Evolutionary conservation across 1,284 basidiomycete species (phyloP).

Genomic region (Coniferiporia weirii): DNA sequence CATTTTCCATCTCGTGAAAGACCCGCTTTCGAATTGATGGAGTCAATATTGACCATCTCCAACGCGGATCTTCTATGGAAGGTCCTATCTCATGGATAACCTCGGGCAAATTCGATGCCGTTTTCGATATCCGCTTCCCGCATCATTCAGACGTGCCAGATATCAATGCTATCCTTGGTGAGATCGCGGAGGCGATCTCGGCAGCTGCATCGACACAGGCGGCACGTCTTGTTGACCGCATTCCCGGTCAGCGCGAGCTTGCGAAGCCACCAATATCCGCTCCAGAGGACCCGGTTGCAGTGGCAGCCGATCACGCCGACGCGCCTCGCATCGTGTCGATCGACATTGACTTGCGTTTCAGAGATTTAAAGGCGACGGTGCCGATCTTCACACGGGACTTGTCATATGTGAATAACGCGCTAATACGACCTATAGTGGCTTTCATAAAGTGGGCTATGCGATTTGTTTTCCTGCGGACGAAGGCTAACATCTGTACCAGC

Average conservation of each 20-base stretch:
- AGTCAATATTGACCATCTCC: constrained; percentile 93
- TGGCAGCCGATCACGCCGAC: constrained; percentile 32
- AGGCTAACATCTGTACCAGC: constrained; percentile 35
- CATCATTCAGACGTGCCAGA: constrained; percentile 71
- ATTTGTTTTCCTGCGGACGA: constrained; percentile 15
- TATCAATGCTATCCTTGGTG: constrained; percentile 86
- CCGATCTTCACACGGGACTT: constrained; percentile 86
- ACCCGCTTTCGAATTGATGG: constrained; percentile 96
- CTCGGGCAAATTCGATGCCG: constrained; percentile 93
- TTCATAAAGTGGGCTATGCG: constrained; percentile 84
- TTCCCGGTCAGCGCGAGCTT: constrained; percentile 85
- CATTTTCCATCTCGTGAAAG: constrained; percentile 34
- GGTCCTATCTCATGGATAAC: constrained; percentile 97
- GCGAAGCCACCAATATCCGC: constrained; percentile 83
- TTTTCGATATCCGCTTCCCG: constrained; percentile 97
- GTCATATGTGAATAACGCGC: constrained; percentile 90
- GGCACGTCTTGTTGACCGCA: constrained; percentile 59
- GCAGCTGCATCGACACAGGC: constrained; percentile 35
- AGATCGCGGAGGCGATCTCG: constrained; percentile 84
- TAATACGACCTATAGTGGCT: constrained; percentile 94
- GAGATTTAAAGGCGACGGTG: constrained; percentile 94
- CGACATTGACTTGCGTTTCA: constrained; percentile 93
- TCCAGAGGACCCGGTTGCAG: constrained; percentile 36
- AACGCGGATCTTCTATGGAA: constrained; percentile 76
- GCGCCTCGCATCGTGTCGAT: constrained; percentile 61